Evolutionary conservation across 345 rosid genomes (phyloP).

Genomic region (Cochlearia excelsa): DNA sequence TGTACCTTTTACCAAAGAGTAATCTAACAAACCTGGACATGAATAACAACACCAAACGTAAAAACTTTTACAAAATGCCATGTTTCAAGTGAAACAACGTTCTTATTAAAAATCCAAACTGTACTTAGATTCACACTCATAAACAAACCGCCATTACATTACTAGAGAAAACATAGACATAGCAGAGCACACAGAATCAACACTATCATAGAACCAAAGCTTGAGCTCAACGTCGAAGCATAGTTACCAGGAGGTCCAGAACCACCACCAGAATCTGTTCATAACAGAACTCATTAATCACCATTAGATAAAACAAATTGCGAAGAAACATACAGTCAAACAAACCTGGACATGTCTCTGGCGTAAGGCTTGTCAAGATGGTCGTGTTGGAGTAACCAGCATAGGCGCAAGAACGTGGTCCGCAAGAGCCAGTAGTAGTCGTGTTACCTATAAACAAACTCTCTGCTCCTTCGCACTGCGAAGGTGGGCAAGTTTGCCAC

Average conservation of each 20-base stretch:
- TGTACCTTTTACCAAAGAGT: too few relatives aligned
- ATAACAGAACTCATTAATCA: constrained; percentile 11
- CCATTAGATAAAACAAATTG: background rate
- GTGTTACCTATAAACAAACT: constrained; percentile 45
- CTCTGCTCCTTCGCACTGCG: constrained; percentile 48
- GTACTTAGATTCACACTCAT: constrained; percentile 28
- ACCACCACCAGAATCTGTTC: constrained; percentile 32
- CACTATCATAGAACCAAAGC: constrained; percentile 34
- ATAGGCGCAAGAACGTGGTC: constrained; percentile 52
- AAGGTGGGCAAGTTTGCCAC: constrained; percentile 49
- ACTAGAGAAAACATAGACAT: constrained; percentile 34
- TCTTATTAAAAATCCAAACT: constrained; percentile 23
- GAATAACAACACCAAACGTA: too few relatives aligned
- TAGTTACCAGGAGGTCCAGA: constrained; percentile 24
- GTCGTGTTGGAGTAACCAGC: constrained; percentile 51
- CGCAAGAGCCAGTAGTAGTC: constrained; percentile 36
- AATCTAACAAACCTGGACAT: too few relatives aligned
- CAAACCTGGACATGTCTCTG: constrained; percentile 33
- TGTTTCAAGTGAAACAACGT: constrained; percentile 18
- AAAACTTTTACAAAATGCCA: background rate
- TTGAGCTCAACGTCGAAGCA: constrained; percentile 38
- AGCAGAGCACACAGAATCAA: constrained; percentile 38
- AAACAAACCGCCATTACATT: constrained; percentile 14
- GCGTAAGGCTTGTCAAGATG: constrained; percentile 43
- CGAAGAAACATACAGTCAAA: constrained; percentile 3